A percentile compares a stretch with the other conserved stretches of the same genome.
phyloP scores from a whole-genome alignment of 1,284 basidiomycete genomes.

The Schizophyllum amplum region DNA sequence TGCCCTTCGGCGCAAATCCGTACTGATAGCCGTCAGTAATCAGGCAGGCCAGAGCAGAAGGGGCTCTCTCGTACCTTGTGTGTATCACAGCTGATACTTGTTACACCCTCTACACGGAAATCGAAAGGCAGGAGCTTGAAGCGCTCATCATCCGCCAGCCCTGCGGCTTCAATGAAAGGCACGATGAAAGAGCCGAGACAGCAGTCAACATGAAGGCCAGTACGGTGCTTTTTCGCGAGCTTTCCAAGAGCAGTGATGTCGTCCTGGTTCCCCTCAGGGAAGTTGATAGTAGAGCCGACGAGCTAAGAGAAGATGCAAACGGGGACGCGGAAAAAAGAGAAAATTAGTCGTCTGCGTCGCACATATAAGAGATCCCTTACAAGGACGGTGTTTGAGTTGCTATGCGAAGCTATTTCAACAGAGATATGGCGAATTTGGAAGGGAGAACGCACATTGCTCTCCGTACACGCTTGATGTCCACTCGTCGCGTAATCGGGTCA shows the following conservation, averaged over 20 bases:
- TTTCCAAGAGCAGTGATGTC: conserved; percentile 77
- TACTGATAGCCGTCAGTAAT: conserved; percentile 37
- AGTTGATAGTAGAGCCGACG: conserved; percentile 88
- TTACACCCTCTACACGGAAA: conserved; percentile 86
- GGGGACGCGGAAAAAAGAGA: no score
- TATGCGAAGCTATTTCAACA: conserved; percentile 20
- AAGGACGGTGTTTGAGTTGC: conserved; percentile 79
- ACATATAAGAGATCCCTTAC: conserved; percentile 29
- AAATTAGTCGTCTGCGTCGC: conserved; percentile 1
- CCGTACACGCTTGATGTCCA: conserved; percentile 68
- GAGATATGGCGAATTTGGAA: background rate
- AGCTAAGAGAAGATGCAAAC: conserved; percentile 45
- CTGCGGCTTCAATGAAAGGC: conserved; percentile 71
- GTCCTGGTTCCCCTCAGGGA: conserved; percentile 87
- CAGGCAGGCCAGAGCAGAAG: conserved; percentile 1
- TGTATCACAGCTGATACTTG: conserved; percentile 87
- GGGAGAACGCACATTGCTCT: conserved; percentile 73
- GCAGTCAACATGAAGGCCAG: conserved; percentile 91
- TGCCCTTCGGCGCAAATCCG: conserved; percentile 70
- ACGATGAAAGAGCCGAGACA: conserved; percentile 91
- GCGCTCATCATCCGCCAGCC: conserved; percentile 40
- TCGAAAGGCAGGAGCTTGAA: conserved; percentile 66
- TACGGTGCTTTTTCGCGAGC: conserved; percentile 69
- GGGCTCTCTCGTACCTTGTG: conserved; percentile 59
- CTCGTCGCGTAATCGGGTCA: conserved; percentile 75